Conservation (phyloP, 2,329 filamentous ascomycete genomes). For the Trichophyton schoenleinii region DNA sequence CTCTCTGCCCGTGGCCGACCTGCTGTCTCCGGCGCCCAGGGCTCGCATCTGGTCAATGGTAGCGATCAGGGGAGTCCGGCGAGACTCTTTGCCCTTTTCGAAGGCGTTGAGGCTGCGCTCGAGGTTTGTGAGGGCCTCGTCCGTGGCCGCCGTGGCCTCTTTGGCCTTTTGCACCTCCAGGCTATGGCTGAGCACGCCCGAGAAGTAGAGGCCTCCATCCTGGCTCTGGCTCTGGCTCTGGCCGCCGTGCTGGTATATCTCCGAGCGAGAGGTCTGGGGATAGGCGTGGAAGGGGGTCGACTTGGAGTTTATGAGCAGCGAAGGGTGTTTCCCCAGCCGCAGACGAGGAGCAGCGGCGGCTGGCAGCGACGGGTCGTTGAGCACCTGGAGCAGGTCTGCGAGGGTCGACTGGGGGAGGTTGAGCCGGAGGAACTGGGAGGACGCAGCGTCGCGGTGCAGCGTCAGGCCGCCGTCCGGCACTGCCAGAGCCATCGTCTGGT, state of each 20-base stretch:
- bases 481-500: conserved; percentile 24
- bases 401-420: conserved; percentile 34
- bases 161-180: conserved; percentile 44
- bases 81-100: conserved; percentile 49
- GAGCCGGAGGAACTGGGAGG: conserved; percentile 35
- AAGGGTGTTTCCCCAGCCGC: conserved; percentile 39
- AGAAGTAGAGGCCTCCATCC: conserved; percentile 39
- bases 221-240: no score
- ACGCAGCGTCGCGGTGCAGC: conserved; percentile 25
- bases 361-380: conserved; percentile 24
- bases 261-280: conserved; percentile 43
- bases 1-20: conserved; percentile 21
- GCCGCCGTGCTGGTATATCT: conserved; percentile 41
- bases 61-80: conserved; percentile 36
- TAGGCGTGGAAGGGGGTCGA: conserved; percentile 42
- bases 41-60: conserved; percentile 27
- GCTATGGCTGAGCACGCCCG: conserved; percentile 45
- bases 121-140: conserved; percentile 47
- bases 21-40: conserved; percentile 25
- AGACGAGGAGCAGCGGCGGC: conserved; percentile 26
- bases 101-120: conserved; percentile 48
- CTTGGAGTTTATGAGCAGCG: conserved; percentile 46
- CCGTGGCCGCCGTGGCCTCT: conserved; percentile 43
- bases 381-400: conserved; percentile 34
- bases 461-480: conserved; percentile 30